These are phyloP conservation scores for Pyrus hybrid DNA, from an alignment of 331 rosid genomes.

Conservation along the genomic window DNA sequence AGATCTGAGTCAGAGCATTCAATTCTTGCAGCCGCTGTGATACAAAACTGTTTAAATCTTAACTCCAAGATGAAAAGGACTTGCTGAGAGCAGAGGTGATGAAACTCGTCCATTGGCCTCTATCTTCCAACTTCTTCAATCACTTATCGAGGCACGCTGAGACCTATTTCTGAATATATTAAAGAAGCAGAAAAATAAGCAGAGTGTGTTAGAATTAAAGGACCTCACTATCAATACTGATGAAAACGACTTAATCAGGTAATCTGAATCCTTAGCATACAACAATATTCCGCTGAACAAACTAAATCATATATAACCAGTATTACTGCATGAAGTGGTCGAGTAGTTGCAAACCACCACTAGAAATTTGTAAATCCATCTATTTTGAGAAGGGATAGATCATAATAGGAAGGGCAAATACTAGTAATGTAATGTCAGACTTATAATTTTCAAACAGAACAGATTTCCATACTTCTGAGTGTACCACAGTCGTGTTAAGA, in stretches of 20 bases:
- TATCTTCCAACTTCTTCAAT: conserved; percentile 17
- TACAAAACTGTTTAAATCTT: conserved; percentile 9
- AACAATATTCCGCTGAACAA: neutral
- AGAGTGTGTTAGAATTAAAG: neutral
- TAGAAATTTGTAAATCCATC: neutral
- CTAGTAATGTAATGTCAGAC: neutral
- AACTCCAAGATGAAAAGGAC: conserved; percentile 20
- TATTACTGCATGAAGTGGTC: neutral
- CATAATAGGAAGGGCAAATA: neutral
- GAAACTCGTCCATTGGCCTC: conserved; percentile 18
- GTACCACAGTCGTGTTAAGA: neutral
- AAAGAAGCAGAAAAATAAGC: conserved; percentile 6
- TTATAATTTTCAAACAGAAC: neutral
- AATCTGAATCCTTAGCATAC: neutral
- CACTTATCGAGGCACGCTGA: conserved; percentile 61
- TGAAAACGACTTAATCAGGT: neutral
- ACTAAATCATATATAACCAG: neutral
- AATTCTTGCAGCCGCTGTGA: conserved; percentile 17
- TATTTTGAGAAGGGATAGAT: neutral
- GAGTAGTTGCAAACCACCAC: neutral
- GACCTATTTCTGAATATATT: conserved; percentile 61
- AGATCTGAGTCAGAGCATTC: conserved; percentile 21
- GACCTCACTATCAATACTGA: neutral
- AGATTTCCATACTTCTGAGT: neutral
- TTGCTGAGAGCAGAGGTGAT: conserved; percentile 4